Base-by-base conservation (phyloP, 805 yeast genomes). In the Hanseniaspora guilliermondii region DNA sequence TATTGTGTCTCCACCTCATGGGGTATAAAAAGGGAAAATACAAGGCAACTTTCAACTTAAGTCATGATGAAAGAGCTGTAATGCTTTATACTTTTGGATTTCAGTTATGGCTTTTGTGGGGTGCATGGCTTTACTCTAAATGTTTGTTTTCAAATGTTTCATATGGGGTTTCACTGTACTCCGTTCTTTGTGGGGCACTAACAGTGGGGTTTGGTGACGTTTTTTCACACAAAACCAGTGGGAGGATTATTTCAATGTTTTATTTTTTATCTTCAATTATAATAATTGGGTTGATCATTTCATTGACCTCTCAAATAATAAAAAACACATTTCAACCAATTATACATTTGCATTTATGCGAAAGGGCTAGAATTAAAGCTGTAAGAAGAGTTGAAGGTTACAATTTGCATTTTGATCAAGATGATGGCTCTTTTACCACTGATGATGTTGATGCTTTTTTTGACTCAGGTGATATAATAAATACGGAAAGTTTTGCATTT, bases 161-260 rank as follows among this genome's bases (percentile, higher is more conserved):
- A 0, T 85, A 75, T 63, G 87, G 88, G 0, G 73, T 79, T n/a
- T 79, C 85, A 0, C 64, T 86, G 46, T 87, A 85, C 63, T 86
- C 76, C 64, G 80, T 87, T 60, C 76, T 78, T 11, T 87, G 85
- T 1, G 80, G 94, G 0, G 69, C 83, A 39, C 70, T 85, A 47
- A 88, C 96, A 1, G 76, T 88, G 30, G 96, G 96, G 0, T 70
- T 82, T 17, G 96, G 96, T 38, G 93, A 85, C 60, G 72, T 83
- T 35, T 70, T 74, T 0, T 89, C 95, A 0, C 37, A 56, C 0
- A 66, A 75, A 1, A 68, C 73, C 1, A 78, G 79, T 0, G 74
- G 83, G 0, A 77, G 78, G 62, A 82, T 80, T 0, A 67, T 85
- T 57, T 70, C 76, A 0, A 69, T 87, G 50, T 64, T 83, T 2